Base-by-base conservation (phyloP, 345 rosid species). In the Syzygium grande region DNA sequence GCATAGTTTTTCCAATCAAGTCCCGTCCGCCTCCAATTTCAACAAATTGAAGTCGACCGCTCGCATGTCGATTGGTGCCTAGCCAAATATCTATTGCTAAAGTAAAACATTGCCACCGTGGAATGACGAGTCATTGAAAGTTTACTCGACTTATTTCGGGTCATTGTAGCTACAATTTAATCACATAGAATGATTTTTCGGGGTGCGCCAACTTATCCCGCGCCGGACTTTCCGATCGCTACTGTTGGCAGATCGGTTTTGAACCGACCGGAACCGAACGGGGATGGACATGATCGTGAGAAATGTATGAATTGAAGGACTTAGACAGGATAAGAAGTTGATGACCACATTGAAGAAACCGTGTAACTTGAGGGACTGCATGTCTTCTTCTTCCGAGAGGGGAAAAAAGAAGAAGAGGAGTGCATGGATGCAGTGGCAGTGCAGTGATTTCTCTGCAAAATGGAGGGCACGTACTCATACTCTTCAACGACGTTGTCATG, bases 171-270 rank as follows among this genome's bases (percentile, higher is more conserved):
- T 61, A n/a, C 17, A 61, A 61, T 61, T 15, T 1, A 2, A 23
- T 58, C 0, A 0, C 1, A 0, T 14, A 23, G 25, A 10, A 58
- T 10, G 63, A 58, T 23, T 23, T 56, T 59, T 59, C 0, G 30
- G 3, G 65, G 12, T 11, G 27, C 29, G 27, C 29, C 16, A 3
- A 59, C 65, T 1, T 59, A 59, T 59, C 27, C 16, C 65, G 11
- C 1, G 11, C 27, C 0, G 30, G 0, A 29, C 27, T 59, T 59
- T 59, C 27, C 0, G 5, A 25, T 16, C 0, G 0, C 30, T 0
- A 11, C 16, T 0, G 11, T 4, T 11, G 27, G 65, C 15, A 9
- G 19, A n/a, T 61, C 34, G 68, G 5, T n/a, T 61, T 61, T 61
- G n/a, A 1, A 61, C n/a, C 0, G 34, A 12, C 5, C 41, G 5